Evolutionary conservation across 306 rosid species (phyloP), one percentile per base, ranked within the genome.

Genomic region (Abrus pulchellus): DNA sequence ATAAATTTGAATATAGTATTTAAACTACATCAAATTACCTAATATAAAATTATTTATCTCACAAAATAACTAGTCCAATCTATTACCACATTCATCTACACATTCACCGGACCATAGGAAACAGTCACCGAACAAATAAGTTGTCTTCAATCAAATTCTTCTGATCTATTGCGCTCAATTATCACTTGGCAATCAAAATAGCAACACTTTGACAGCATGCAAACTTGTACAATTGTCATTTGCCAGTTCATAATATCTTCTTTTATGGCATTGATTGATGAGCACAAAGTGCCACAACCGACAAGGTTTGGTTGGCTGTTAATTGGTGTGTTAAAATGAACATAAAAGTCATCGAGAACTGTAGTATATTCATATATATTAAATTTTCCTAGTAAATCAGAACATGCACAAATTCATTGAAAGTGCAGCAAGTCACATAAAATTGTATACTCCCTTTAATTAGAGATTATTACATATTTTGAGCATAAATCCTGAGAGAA

Each of bases 401-500:
- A 34, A 55, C 6, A 38, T 4, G 44, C 1, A 30, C 53, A 30
- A 59, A 7, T 40, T 43, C 68, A 52, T 27, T 7, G 33, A 9
- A 82, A 28, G 64, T 6, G 74, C 30, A 7, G 44, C 69, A 40
- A 36, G 48, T 57, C 33, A 76, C 14, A 67, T 49, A 68, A 49
- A 49, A 68, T 10, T 29, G 78, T 40, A 49, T 67, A 68, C 67
- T 14, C 65, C 1, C 76, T 75, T 70, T 9, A 43, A 52, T 41
- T 59, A 34, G 59, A 52, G 74, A 69, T 78, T 74, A 69, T 73
- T 33, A 74, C 82, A 62, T 71, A 76, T 41, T 28, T 48, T n/a
- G 33, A 33, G 76, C 75, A 81, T 64, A 59, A 75, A 80, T 81
- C 40, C 67, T 32, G 29, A 53, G 48, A 73, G 34, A 6, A 56